Evolutionary conservation across 345 rosid genomes (phyloP), one percentile per base, ranked within the genome.

Genomic region (Adansonia digitata): DNA sequence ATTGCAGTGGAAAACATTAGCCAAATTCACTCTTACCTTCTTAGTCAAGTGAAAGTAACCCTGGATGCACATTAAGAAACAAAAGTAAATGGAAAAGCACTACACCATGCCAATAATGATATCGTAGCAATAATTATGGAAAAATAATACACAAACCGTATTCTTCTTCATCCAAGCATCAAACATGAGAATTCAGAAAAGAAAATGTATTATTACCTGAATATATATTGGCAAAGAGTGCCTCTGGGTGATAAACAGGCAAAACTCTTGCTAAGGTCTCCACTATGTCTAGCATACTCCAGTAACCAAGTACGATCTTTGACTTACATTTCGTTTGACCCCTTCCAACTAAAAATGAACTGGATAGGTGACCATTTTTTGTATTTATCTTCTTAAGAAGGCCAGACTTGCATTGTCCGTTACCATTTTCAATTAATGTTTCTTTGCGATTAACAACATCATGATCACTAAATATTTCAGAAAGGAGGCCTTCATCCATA

Each of bases 171-270:
- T 55, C 35, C 22, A 22, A 24, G n/a, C 15, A 2, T 40, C 63
- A 55, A 57, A 14, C 26, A 40, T 57, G 13, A 40, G 40, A 72
- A 56, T 42, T 40, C 15, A 26, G 15, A 7, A 45, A 27, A 42
- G 1, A 14, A 57, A 7, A 24, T 18, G 51, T 65, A 46, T 39
- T 42, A 73, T 74, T 82, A 94, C 98, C 98, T 89, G 93, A 89
- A 84, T 74, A 85, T 79, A 94, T 84, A 85, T 91, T 90, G 67
- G 77, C 81, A 55, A 88, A 84, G 57, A 94, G 94, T 62, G 87
- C 92, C 81, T 84, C 82, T 20, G 97, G 97, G 71, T 94, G 93
- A 86, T 90, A 85, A 49, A 85, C 78, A 46, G 94, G 97, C 79
- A 94, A 74, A 77, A 84, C 73, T 71, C 90, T 91, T 73, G 81